Conservation (phyloP, 2,329 filamentous ascomycete species). For the Colletotrichum eremochloae region DNA sequence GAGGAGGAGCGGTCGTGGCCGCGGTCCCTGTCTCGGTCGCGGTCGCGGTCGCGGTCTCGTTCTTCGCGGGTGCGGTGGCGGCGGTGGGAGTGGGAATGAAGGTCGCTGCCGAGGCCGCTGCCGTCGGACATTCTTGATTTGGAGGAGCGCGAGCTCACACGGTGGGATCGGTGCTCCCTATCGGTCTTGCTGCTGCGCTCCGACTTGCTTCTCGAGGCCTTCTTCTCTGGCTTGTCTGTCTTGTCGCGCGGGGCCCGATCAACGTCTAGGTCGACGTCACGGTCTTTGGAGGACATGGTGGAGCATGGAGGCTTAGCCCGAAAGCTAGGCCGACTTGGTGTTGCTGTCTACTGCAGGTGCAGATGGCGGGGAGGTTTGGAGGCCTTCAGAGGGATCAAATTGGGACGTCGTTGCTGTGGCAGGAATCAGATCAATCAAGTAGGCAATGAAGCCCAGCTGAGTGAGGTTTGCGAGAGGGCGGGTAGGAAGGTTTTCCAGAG, state of each 20-base stretch:
- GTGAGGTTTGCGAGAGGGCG: slow-evolving; percentile 10
- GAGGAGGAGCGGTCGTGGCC: slow-evolving; percentile 51
- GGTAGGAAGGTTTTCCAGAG: slow-evolving; percentile 14
- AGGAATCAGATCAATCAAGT: not conserved
- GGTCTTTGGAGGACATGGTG: slow-evolving; percentile 58
- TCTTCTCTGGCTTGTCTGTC: slow-evolving; percentile 40
- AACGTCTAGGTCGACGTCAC: slow-evolving; percentile 54
- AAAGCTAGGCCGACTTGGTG: slow-evolving; percentile 24
- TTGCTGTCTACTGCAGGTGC: slow-evolving; percentile 1
- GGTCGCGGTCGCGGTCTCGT: slow-evolving; percentile 42
- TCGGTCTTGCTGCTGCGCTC: slow-evolving; percentile 42
- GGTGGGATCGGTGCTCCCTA: slow-evolving; percentile 45
- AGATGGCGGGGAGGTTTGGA: not conserved
- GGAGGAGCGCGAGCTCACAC: slow-evolving; percentile 43
- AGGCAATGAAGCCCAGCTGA: not conserved
- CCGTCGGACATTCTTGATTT: slow-evolving; percentile 41
- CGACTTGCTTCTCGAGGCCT: slow-evolving; percentile 33
- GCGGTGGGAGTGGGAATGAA: slow-evolving; percentile 22
- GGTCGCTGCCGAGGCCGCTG: slow-evolving; percentile 38
- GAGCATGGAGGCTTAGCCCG: slow-evolving; percentile 42
- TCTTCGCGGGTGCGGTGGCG: slow-evolving; percentile 43
- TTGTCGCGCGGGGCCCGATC: slow-evolving; percentile 55
- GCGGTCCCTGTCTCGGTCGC: slow-evolving; percentile 49
- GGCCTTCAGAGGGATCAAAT: not conserved
- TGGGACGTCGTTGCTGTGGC: not conserved